Evolutionary conservation across 1,284 basidiomycete species (phyloP).

Genomic region (Phaffia rhodozyma): DNA sequence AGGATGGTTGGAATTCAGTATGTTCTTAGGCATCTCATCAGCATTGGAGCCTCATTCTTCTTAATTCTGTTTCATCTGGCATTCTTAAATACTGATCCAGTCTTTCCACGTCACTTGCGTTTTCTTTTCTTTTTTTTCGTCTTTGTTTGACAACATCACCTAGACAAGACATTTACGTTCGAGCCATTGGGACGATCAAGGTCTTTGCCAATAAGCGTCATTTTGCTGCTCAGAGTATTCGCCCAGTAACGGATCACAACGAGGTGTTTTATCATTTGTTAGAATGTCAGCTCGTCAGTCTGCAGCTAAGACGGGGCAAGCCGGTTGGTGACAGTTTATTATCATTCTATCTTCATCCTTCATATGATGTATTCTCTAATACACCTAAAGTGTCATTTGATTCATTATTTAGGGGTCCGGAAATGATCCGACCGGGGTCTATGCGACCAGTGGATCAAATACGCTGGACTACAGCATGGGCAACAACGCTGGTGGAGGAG

Average conservation of each 20-base stretch:
- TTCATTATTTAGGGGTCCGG: conserved; percentile 2
- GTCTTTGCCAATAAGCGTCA: conserved; percentile 71
- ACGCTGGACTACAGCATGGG: conserved; percentile 24
- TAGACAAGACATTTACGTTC: conserved; percentile 66
- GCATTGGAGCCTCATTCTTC: no score
- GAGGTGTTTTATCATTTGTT: conserved; percentile 72
- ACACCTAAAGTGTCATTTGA: not conserved
- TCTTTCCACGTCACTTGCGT: not conserved
- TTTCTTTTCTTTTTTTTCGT: conserved; percentile 9
- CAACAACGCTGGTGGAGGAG: conserved; percentile 30
- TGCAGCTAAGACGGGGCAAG: conserved; percentile 32
- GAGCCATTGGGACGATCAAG: conserved; percentile 84
- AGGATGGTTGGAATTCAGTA: conserved; percentile 40
- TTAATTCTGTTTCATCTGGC: no score
- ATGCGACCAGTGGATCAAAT: conserved; percentile 15
- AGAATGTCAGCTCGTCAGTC: conserved; percentile 44
- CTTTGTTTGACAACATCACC: not conserved
- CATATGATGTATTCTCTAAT: not conserved
- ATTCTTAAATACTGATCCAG: no score
- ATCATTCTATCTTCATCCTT: not conserved
- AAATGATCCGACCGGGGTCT: conserved; percentile 2
- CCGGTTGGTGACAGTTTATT: not conserved
- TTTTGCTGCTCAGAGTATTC: conserved; percentile 63
- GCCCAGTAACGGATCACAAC: conserved; percentile 55
- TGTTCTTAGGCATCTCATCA: conserved; percentile 25